Conservation (phyloP, 331 rosid species). For the Cydonia oblonga region DNA sequence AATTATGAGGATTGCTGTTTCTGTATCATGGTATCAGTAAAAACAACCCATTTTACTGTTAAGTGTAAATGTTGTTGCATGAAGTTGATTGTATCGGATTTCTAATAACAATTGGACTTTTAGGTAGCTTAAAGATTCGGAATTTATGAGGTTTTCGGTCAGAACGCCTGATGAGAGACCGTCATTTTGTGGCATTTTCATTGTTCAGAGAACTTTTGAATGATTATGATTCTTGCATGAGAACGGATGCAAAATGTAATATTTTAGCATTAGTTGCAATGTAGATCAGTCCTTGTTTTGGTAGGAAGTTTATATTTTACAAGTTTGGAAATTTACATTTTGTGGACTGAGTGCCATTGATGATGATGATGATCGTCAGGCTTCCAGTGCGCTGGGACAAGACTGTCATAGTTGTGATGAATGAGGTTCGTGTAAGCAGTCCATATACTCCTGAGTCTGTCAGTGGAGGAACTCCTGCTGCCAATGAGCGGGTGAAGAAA, state of each 20-base stretch:
- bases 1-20: not conserved
- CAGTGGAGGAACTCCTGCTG: conserved; percentile 91
- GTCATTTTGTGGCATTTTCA: not conserved
- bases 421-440: conserved; percentile 80
- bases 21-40: not conserved
- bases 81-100: not conserved
- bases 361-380: conserved; percentile 40
- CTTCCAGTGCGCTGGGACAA: conserved; percentile 99
- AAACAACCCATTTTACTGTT: not conserved
- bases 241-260: not conserved
- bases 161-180: not conserved
- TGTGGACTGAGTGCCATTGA: conserved; percentile 6
- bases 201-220: not conserved
- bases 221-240: not conserved
- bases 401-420: conserved; percentile 92
- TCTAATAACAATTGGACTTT: not conserved
- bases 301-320: not conserved
- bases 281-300: not conserved
- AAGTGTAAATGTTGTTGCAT: not conserved
- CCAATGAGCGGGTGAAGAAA: conserved; percentile 94
- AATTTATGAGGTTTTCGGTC: not conserved
- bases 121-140: not conserved
- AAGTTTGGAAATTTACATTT: not conserved
- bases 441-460: conserved; percentile 91
- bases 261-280: not conserved